phyloP scores from a whole-genome alignment of 257 asterid species.

The Nicotiana sylvestris region DNA sequence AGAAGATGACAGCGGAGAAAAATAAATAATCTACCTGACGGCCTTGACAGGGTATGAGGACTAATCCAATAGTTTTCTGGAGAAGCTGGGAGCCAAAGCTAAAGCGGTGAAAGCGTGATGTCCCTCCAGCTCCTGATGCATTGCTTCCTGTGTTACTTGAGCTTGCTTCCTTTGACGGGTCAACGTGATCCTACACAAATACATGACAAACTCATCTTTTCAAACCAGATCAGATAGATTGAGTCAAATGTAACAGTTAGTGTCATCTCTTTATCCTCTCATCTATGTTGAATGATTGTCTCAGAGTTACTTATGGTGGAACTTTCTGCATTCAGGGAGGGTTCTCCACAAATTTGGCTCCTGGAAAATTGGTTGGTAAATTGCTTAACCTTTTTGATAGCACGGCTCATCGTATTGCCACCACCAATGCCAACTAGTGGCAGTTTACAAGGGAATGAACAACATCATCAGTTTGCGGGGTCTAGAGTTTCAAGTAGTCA shows the following conservation, averaged over 20 bases:
- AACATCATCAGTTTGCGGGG: conserved; percentile 43
- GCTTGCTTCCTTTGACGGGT: neutral
- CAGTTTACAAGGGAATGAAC: conserved; percentile 39
- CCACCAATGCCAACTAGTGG: conserved; percentile 58
- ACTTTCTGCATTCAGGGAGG: conserved; percentile 67
- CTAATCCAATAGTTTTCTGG: conserved; percentile 42
- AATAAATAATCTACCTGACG: conserved; percentile 28
- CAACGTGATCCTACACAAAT: conserved; percentile 47
- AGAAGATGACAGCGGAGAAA: neutral
- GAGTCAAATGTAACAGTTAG: neutral
- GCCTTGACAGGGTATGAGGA: conserved; percentile 37
- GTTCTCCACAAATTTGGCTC: conserved; percentile 81
- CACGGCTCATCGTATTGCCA: conserved; percentile 83
- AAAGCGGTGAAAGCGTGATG: conserved; percentile 11
- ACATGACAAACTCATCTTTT: neutral
- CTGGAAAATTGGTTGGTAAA: conserved; percentile 70
- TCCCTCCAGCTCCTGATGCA: conserved; percentile 36
- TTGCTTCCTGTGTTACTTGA: conserved; percentile 42
- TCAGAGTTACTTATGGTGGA: conserved; percentile 4
- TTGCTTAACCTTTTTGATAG: conserved; percentile 75
- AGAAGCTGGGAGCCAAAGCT: conserved; percentile 36
- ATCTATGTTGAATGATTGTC: neutral
- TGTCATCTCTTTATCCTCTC: neutral
- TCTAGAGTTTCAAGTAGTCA: conserved; percentile 83
- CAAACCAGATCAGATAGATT: neutral